Evolutionary conservation across 23 red algal genomes (phyloP).

Genomic region (Cyanidioschyzon merolae): DNA sequence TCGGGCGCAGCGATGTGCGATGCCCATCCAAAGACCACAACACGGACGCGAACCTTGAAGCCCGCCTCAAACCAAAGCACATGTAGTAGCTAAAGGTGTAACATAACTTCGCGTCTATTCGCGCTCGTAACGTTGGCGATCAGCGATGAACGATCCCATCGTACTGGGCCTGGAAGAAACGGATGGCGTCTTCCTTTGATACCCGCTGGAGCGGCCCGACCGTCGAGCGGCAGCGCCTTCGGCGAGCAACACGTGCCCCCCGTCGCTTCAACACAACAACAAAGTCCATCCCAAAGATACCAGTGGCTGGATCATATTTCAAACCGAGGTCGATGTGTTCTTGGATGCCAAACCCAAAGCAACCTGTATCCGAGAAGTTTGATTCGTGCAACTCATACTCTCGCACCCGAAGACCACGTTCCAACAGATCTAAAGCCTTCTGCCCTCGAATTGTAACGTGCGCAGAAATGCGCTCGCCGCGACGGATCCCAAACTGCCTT

Average conservation of each 20-base stretch:
- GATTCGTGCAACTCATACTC: constrained; percentile 78
- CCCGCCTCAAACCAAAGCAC: no score
- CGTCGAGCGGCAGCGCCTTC: constrained; percentile 36
- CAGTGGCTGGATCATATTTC: constrained; percentile 94
- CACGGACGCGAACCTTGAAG: no score
- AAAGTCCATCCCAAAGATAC: constrained; percentile 99
- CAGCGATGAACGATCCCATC: constrained; percentile 56
- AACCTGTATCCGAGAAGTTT: constrained; percentile 80
- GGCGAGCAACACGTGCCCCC: constrained; percentile 70
- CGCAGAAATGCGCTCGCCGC: constrained; percentile 80
- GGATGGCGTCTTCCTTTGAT: constrained; percentile 88
- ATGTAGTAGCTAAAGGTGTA: no score
- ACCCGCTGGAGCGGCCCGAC: constrained; percentile 72
- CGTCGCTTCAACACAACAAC: constrained; percentile 84
- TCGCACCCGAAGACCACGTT: constrained; percentile 81
- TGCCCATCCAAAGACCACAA: no score
- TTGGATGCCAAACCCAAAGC: constrained; percentile 92
- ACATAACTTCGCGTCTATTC: no score
- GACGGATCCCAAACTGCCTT: constrained; percentile 86
- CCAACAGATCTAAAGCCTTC: constrained; percentile 89
- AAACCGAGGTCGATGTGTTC: constrained; percentile 96
- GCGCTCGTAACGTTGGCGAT: no score
- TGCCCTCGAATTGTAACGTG: constrained; percentile 90
- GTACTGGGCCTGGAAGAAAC: constrained; percentile 87
- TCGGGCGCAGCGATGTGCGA: no score